Base-by-base conservation (phyloP, 2,329 filamentous ascomycete species). In the Sporothrix curviconia region DNA sequence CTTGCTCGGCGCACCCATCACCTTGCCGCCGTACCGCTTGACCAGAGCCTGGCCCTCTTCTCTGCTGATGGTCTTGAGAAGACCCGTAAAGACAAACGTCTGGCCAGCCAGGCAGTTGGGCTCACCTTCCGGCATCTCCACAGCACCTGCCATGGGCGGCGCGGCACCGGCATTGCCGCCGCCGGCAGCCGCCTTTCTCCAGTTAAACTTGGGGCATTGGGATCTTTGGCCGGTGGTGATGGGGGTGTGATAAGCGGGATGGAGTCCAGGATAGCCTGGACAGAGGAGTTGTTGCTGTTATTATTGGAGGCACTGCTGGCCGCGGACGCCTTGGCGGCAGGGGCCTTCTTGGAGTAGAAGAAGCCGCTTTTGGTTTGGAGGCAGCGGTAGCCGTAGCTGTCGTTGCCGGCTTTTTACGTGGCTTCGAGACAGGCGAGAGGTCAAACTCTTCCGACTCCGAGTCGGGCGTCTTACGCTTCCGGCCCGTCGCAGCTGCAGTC, bases 41-140 rank as follows among this genome's bases (percentile, higher is more conserved):
- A 97, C 90, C 17, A 99, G 76, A 43, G 82, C 85, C 63, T 92
- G 86, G 1, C 84, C 92, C 65, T 96, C 91, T 6, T 95, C 91
- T 60, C 94, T 85, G 44, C 88, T 85, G 57, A 97, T 81, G 0
- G 82, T 85, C 60, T 89, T 82, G 39, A 97, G 76, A 24, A 96
- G 79, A 24, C 94, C 94, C 0, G 95, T 99, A 66, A 99, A 99
- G 28, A 99, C 94, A 67, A 99, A 99, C 0, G 84, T 88, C 56
- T 97, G 78, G 0, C 95, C 94, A 56, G 86, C 85, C 57, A 99
- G 80, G 68, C 94, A 99, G 65, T 96, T 95, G 11, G 94, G 89
- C 54, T 85, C 85, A 7, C 94, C 94, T 19, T 83, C 80, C 0
- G 94, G 94, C 51, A 96, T 74, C 15, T 95, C 90, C 30, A 78